Base-by-base conservation (phyloP, 1,284 basidiomycete species). In the Takashimella tepidaria region DNA sequence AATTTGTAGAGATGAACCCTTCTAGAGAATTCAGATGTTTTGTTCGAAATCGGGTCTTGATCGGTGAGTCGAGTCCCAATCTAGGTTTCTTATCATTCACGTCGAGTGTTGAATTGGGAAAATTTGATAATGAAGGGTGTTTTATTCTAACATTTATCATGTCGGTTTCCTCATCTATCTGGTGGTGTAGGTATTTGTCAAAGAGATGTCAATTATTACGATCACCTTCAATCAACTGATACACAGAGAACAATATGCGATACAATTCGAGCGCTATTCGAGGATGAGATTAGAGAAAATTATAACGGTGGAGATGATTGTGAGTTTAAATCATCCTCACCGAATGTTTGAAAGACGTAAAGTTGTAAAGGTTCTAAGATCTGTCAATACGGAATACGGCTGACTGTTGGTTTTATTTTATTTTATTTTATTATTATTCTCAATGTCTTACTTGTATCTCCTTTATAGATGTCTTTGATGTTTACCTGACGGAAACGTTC, bases 131-230 rank as follows among this genome's bases (percentile, higher is more conserved):
- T 23, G 21, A 49, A 37, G 10, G 31, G 31, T 37, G 31, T 16
- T 37, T 16, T 37, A 37, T 37, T 37, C 16, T 49, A 48, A 47
- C 37, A 40, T 50, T 11, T 26, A 54, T 27, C 19, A 47, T 4
- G 50, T 45, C 53, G 21, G 26, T 41, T 49, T 31, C 43, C 45
- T 27, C 41, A 23, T 21, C 46, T 47, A 13, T 51, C 5, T 51
- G 3, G 0, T n/a, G 40, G 43, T 57, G 24, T 53, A 90, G 92
- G 83, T 12, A 86, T 96, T 37, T 85, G 84, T 0, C 93, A 98
- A 70, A 82, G 95, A n/a, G 93, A 98, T 68, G 80, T 79, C 23
- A 92, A 92, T 64, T 90, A 85, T 69, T 98, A 95, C 73, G 86
- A 91, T 19, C 93, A 89, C 69, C 80, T 92, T 68, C 86, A 84